Percentiles rank a stretch among this genome's conserved stretches.
Evolutionary conservation across 2,329 filamentous ascomycete species (phyloP).

Genomic region (Coniochaeta sp.): DNA sequence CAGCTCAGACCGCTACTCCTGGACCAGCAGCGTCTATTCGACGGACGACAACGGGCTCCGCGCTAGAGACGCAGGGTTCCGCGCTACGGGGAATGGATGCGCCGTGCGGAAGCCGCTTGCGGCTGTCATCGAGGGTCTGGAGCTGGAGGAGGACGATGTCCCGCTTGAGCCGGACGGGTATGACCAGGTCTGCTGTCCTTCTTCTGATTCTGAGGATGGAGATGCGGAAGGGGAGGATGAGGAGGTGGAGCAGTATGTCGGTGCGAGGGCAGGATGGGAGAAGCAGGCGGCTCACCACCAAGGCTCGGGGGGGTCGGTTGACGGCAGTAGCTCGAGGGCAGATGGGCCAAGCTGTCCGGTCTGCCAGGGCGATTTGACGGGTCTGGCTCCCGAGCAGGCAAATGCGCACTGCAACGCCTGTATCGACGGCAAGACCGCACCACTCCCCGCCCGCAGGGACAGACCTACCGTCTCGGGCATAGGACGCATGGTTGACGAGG

Average conservation of each 20-base stretch:
- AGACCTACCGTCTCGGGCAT: neutral
- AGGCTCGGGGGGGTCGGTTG: too few relatives aligned
- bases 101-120: neutral
- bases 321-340: too few relatives aligned
- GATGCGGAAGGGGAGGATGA: neutral
- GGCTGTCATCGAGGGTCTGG: neutral
- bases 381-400: neutral
- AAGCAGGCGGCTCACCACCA: neutral
- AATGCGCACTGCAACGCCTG: neutral
- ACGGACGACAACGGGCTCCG: neutral
- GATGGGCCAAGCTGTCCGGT: neutral
- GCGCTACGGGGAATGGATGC: neutral
- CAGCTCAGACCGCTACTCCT: neutral
- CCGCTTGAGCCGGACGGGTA: neutral
- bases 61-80: neutral
- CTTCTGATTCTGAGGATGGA: neutral
- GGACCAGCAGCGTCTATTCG: neutral
- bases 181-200: neutral
- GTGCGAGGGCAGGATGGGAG: neutral
- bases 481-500: neutral
- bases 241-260: neutral
- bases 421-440: neutral
- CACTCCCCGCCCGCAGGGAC: neutral
- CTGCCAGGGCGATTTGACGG: neutral
- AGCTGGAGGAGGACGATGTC: neutral